Base-by-base conservation (phyloP, 108 stramenopile species). In the Fragilaria crotonensis region DNA sequence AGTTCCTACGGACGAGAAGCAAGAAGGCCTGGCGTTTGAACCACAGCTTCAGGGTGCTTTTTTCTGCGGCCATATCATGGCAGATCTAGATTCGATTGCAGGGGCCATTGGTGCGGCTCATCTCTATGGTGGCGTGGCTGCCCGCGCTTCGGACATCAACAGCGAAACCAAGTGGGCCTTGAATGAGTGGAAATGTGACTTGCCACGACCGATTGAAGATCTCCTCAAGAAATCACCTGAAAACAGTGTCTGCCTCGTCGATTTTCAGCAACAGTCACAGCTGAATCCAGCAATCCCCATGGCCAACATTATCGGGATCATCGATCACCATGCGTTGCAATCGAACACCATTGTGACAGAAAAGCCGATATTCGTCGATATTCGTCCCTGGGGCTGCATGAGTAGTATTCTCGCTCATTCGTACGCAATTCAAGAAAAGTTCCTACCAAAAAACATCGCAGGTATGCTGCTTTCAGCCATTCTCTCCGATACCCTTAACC, bases 301-400 rank as follows among this genome's bases (percentile, higher is more conserved):
- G 44, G 26, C 58, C 9, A 32, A 31, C 5, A 65, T 76, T 60
- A 64, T 63, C 3, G 74, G 74, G 36, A 45, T 70, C 23, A 76
- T 76, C 48, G 74, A 76, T 48, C 74, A 76, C 51, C 74, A 76
- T 53, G 74, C 74, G 7, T 28, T 76, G 22, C 74, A 76, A 48
- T 33, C 51, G 27, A 56, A 60, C 14, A 64, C 74, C 62, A 60
- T 76, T 48, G 47, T 70, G 23, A 76, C 64, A 41, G 65, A 70
- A 27, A 48, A 36, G 28, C 74, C 74, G 48, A 67, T 76, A 25
- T 70, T 64, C 47, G 55, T 76, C 2, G 74, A 76, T 51, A 76
- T 76, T 49, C 68, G 74, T 17, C 74, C 74, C 33, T 50, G 49
- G 49, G 49, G 49, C 5, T n/a, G 19, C 49, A 21, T 50, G 19